These are phyloP conservation scores for Suhomyces choctaworum DNA, from an alignment of 1,139 yeast species.

Conservation along the genomic window DNA sequence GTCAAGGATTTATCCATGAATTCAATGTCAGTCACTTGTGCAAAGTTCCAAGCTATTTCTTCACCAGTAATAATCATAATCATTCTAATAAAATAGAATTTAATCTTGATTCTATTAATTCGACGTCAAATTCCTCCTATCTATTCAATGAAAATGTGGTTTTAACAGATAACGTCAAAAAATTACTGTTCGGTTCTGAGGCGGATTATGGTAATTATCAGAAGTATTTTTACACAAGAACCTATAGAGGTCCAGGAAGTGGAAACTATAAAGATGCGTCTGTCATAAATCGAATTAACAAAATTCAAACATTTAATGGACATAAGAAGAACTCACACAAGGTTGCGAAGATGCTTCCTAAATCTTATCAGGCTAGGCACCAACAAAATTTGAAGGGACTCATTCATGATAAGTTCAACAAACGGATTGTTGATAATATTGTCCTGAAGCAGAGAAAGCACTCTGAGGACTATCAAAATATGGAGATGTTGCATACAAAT, in stretches of 20 bases:
- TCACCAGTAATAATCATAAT: constrained; percentile 29
- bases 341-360: constrained; percentile 10
- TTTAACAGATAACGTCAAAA: constrained; percentile 39
- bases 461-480: constrained; percentile 40
- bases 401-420: constrained; percentile 36
- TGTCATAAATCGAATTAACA: constrained; percentile 41
- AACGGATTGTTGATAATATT: constrained; percentile 32
- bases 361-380: constrained; percentile 17
- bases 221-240: constrained; percentile 43
- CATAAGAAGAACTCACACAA: constrained; percentile 19
- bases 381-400: constrained; percentile 38
- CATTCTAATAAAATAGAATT: constrained; percentile 8
- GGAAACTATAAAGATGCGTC: constrained; percentile 51
- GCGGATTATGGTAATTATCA: constrained; percentile 36
- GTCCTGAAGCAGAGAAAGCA: constrained; percentile 32
- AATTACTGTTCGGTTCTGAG: constrained; percentile 37
- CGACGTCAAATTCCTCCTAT: constrained; percentile 25
- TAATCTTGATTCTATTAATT: constrained; percentile 20
- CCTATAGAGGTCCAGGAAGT: constrained; percentile 49
- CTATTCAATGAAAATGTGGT: constrained; percentile 28
- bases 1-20: constrained; percentile 49
- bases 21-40: constrained; percentile 44
- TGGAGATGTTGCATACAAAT: constrained; percentile 48
- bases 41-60: constrained; percentile 46
- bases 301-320: constrained; percentile 25